phyloP scores from a whole-genome alignment of 1,284 basidiomycete species.

The Marasmius oreades region DNA sequence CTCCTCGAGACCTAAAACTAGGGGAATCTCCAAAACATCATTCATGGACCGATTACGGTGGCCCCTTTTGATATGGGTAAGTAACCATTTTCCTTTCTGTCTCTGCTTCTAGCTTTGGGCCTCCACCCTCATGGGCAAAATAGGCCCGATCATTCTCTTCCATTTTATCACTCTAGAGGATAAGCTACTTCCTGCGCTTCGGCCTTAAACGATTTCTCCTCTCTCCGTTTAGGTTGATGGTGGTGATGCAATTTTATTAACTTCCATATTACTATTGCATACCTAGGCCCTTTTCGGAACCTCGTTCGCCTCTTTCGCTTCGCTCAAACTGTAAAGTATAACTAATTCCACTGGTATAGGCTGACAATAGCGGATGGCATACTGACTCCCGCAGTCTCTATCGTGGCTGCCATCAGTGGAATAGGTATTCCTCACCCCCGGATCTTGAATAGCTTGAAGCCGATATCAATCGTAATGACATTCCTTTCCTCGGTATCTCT shows the following conservation, averaged over 20 bases:
- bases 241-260: no score
- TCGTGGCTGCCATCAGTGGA: conserved; percentile 64
- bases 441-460: conserved; percentile 42
- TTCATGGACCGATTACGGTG: conserved; percentile 36
- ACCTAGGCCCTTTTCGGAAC: conserved; percentile 31
- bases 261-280: not conserved
- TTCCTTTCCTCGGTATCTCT: not conserved
- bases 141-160: no score
- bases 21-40: conserved; percentile 15
- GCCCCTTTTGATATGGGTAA: conserved; percentile 53
- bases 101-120: not conserved
- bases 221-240: not conserved
- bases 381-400: conserved; percentile 64
- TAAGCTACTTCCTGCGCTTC: no score
- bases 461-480: conserved; percentile 53
- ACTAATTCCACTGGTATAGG: conserved; percentile 20
- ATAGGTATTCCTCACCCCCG: conserved; percentile 56
- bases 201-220: not conserved
- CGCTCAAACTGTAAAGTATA: not conserved
- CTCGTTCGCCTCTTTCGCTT: conserved; percentile 24
- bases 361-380: conserved; percentile 63
- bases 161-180: no score
- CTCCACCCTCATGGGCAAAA: no score
- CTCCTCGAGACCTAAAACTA: conserved; percentile 46
- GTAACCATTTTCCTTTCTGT: conserved; percentile 8